Base-by-base conservation (phyloP, 345 rosid species). In the Populus pruinosa region DNA sequence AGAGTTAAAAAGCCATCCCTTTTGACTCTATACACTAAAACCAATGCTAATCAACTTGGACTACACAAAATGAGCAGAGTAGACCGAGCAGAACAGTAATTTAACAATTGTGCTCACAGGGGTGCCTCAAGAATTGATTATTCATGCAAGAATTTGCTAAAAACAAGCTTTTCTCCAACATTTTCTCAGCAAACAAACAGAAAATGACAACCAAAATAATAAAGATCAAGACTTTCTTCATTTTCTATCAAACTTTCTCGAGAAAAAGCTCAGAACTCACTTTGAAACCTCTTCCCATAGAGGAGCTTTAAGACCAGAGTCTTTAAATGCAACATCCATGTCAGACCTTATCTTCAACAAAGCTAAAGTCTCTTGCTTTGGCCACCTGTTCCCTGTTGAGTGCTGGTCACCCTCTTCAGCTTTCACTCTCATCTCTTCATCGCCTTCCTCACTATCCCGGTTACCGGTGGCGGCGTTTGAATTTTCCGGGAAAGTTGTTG, bases 341-440 rank as follows among this genome's bases (percentile, higher is more conserved):
- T 75, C 79, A 59, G 82, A 78, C 79, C 85, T 66, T 78, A 82
- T 74, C 76, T 64, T 55, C 63, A 78, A 71, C 79, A 82, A 71
- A 70, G 82, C 77, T 53, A 82, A 23, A 31, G 85, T 74, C 73
- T 78, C 85, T 35, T 75, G 77, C 21, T 69, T 44, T 59, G 85
- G 85, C 85, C 85, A 82, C 73, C 85, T 64, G 70, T 75, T 78
- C 20, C 79, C 74, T n/a, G 50, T 27, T 20, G 27, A 81, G 74
- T 8, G 70, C 29, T 87, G 86, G 72, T 87, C 93, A 72, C 67
- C 80, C 78, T 82, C 89, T 77, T 83, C 88, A 69, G 29, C 69
- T 65, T 82, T 80, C 68, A 74, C 55, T 49, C 63, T 55, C 75
- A 74, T 80, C 11, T 82, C 85, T 33, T 70, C 83, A 2, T 67